Conservation (phyloP, 2,329 filamentous ascomycete genomes). For the Phialemonium atrogriseum region DNA sequence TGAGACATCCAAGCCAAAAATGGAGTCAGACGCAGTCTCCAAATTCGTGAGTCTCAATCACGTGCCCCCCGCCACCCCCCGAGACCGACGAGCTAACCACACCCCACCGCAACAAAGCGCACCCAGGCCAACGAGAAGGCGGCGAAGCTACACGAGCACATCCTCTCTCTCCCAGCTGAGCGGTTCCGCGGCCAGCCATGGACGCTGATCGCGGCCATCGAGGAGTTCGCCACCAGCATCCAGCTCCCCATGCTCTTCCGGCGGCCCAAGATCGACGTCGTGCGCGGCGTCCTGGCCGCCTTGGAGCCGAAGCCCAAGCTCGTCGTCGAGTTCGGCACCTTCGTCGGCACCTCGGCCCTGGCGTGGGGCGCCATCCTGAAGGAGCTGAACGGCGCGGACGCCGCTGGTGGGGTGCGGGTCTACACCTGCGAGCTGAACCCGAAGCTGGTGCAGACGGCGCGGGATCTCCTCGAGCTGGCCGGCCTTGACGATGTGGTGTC, state of each 20-base stretch:
- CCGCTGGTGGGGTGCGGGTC: too few relatives aligned
- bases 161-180: slow-evolving; percentile 8
- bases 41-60: too few relatives aligned
- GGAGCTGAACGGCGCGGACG: slow-evolving; percentile 12
- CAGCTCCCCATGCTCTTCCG: slow-evolving; percentile 24
- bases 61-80: too few relatives aligned
- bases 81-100: too few relatives aligned
- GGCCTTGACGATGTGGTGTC: slow-evolving; percentile 22
- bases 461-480: slow-evolving; percentile 22
- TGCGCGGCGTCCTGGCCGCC: slow-evolving; percentile 11
- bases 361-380: slow-evolving; percentile 19
- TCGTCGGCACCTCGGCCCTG: slow-evolving; percentile 26
- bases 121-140: slow-evolving; percentile 6
- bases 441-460: slow-evolving; percentile 19
- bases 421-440: slow-evolving; percentile 27
- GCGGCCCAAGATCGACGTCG: slow-evolving; percentile 17
- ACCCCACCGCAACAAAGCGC: too few relatives aligned
- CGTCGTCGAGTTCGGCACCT: slow-evolving; percentile 26
- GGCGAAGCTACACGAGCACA: slow-evolving; percentile 6
- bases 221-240: slow-evolving; percentile 19
- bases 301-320: slow-evolving; percentile 19
- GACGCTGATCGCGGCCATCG: slow-evolving; percentile 20
- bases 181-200: slow-evolving; percentile 16
- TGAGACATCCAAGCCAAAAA: too few relatives aligned
- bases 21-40: too few relatives aligned